Evolutionary conservation across 345 rosid genomes (phyloP), one percentile per base, ranked within the genome.

Genomic region (Streptanthus diversifolius): DNA sequence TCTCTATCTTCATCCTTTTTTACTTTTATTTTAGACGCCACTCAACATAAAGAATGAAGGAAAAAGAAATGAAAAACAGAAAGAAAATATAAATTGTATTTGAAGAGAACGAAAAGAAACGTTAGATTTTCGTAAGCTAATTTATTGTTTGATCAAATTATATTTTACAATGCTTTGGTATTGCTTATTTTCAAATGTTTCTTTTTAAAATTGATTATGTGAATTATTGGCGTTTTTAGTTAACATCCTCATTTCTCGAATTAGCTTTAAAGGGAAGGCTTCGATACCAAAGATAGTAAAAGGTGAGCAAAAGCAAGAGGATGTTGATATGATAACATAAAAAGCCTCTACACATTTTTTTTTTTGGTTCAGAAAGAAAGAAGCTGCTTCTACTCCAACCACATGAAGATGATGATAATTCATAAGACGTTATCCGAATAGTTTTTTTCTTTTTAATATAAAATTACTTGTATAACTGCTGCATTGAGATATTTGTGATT

Each of bases 1-100:
- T 64, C 77, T 55, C 48, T 64, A 25, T 64, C 51, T 15, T 44
- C 27, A 53, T 63, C 56, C 71, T 45, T 33, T 43, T 30, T 55
- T 24, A 21, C 77, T 57, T 66, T 65, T 8, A 35, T 25, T 15
- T 57, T 6, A 56, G 47, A 37, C 12, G 72, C 77, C 77, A 64
- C 71, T 45, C 35, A 27, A 18, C 27, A 18, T 54, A 55, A 64
- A 73, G 71, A 22, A 43, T 55, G 43, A 25, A 7, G 24, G 2
- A 54, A 30, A 41, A 3, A 2, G 2, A 0, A 3, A 17, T 41
- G 36, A 65, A 14, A 66, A 56, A 51, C 57, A 55, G 40, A 8
- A 55, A 47, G 63, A 32, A 5, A 54, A 44, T 22, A 63, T 24
- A 33, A 54, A 64, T 32, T 54, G 37, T n/a, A 63, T 17, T 63